Base-by-base conservation (phyloP, 768 basidiomycete species). In the Auricularia sp. region DNA sequence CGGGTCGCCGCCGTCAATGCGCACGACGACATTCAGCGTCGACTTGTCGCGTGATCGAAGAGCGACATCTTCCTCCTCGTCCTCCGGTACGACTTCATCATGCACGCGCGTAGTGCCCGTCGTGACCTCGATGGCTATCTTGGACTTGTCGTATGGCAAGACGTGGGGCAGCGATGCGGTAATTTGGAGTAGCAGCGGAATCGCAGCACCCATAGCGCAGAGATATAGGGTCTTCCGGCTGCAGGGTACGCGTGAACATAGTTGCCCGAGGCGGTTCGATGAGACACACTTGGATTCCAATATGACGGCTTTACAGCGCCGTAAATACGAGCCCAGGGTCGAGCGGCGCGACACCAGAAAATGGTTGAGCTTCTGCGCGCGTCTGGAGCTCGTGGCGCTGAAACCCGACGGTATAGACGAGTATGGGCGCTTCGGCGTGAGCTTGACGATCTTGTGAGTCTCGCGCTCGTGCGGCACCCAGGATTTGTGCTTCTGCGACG, bases 131-230 rank as follows among this genome's bases (percentile, higher is more conserved):
- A 80, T 81, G 51, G 80, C 78, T 3, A 91, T 83, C 64, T 91
- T 87, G 60, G 84, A 81, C 43, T 75, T 72, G 0, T 83, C 68
- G 70, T 83, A 90, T 0, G 91, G 90, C 11, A 95, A 79, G 60
- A 87, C 84, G 2, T 81, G 78, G 0, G 91, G 89, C 35, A 94
- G 78, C 23, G 90, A 86, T 4, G 86, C 81, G 12, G 82, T 76
- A 14, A 96, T 79, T 59, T 84, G 84, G 35, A 88, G 75, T 29
- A 92, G 83, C 69, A 86, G 87, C 2, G 93, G 91, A 64, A 95
- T 93, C 1, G 93, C 91, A 3, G 93, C 93, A 33, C 91, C 93
- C 85, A 94, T 88, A 5, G 90, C 93, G 65, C 82, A 84, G 54
- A 95, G 74, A 72, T 86, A 83, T 36, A 95, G 74, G 3, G 83